phyloP scores from a whole-genome alignment of 192 early-diverging fungal genomes.

The Cladochytrium replicatum region DNA sequence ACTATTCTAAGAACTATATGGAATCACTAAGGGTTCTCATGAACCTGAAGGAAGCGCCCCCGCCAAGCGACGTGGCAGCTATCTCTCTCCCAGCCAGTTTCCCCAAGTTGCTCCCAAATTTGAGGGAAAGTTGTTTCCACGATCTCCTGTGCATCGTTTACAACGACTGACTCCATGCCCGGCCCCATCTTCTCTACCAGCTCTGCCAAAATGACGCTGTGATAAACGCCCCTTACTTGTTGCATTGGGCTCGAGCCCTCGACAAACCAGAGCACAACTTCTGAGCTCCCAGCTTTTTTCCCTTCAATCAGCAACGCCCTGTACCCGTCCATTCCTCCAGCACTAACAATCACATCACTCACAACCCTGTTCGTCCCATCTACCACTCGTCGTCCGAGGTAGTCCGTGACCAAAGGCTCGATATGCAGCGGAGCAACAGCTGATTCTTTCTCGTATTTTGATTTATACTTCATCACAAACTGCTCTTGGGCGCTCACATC shows the following conservation, averaged over 20 bases:
- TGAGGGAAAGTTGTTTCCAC: too few relatives aligned
- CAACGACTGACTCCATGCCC: too few relatives aligned
- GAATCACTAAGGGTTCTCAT: too few relatives aligned
- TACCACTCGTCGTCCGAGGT: conserved; percentile 6
- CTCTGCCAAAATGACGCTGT: conserved; percentile 31
- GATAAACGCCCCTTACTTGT: conserved; percentile 53
- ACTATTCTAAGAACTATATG: too few relatives aligned
- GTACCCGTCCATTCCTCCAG: conserved; percentile 21
- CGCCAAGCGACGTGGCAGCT: too few relatives aligned
- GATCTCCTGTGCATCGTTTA: too few relatives aligned
- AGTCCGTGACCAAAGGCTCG: conserved; percentile 9
- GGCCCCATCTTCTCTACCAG: too few relatives aligned
- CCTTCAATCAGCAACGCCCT: conserved; percentile 18
- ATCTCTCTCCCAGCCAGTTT: too few relatives aligned
- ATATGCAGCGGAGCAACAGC: conserved; percentile 41
- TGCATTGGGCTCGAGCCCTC: conserved; percentile 35
- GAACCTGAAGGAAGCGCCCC: too few relatives aligned
- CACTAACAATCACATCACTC: too few relatives aligned
- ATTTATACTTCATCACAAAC: conserved; percentile 37
- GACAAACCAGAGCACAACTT: conserved; percentile 49
- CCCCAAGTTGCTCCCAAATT: too few relatives aligned
- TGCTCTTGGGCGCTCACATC: conserved; percentile 3
- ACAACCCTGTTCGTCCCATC: conserved; percentile 16
- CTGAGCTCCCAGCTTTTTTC: conserved; percentile 1
- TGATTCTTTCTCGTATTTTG: conserved; percentile 30